Percentiles rank a stretch among this genome's conserved stretches.
Conservation (phyloP, 1,284 basidiomycete species). For the Schizophyllum commune region DNA sequence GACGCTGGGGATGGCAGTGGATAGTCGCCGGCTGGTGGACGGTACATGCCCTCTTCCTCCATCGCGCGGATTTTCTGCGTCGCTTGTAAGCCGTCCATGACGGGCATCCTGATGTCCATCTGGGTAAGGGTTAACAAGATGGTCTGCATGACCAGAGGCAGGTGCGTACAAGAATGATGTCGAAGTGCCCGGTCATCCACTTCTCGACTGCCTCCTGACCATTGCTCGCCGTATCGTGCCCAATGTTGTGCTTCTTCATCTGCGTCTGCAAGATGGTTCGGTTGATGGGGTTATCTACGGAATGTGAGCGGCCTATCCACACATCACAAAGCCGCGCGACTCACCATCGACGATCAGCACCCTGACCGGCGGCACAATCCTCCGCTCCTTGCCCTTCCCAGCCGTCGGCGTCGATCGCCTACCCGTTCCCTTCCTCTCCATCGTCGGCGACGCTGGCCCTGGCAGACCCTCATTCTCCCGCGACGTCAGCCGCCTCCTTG, state of each 20-base stretch:
- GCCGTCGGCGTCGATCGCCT: background rate
- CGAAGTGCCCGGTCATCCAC: slow-evolving; percentile 91
- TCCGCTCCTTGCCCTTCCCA: slow-evolving; percentile 12
- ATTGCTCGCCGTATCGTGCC: slow-evolving; percentile 91
- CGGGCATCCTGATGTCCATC: slow-evolving; percentile 99
- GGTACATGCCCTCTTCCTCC: slow-evolving; percentile 52
- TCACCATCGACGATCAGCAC: slow-evolving; percentile 93
- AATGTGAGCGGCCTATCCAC: slow-evolving; percentile 3
- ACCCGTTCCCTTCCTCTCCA: background rate
- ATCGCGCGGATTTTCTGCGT: slow-evolving; percentile 92
- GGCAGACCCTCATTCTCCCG: background rate
- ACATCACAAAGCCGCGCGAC: slow-evolving; percentile 14
- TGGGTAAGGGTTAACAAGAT: slow-evolving; percentile 23
- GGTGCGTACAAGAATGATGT: slow-evolving; percentile 78
- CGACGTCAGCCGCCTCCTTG: background rate
- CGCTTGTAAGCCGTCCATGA: slow-evolving; percentile 97
- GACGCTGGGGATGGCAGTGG: slow-evolving; percentile 30
- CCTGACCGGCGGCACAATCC: slow-evolving; percentile 87
- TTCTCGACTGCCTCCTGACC: slow-evolving; percentile 95
- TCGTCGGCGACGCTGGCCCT: background rate
- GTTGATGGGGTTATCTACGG: slow-evolving; percentile 95
- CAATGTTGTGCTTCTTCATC: slow-evolving; percentile 94
- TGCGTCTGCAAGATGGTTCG: slow-evolving; percentile 94
- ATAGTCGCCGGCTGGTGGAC: slow-evolving; percentile 42
- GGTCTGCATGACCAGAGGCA: slow-evolving; percentile 19